Conservation (phyloP, 441 rosid genomes). For the Aquilaria agallochum region DNA sequence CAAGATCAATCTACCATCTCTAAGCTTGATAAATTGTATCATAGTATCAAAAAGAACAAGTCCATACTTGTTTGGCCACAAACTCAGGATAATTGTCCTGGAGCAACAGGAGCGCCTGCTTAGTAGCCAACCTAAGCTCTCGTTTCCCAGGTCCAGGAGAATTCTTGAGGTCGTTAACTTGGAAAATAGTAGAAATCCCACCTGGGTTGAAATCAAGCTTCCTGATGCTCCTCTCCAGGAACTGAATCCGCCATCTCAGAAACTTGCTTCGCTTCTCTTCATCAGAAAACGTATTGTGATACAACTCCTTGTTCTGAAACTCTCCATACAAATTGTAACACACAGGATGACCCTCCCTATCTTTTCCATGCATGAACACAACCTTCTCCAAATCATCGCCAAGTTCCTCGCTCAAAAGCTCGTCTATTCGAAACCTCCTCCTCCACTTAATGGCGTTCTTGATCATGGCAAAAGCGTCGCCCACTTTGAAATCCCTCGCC, state of each 20-base stretch:
- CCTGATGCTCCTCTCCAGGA: slow-evolving; percentile 80
- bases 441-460: slow-evolving; percentile 78
- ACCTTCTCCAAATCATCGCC: slow-evolving; percentile 67
- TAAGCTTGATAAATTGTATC: background rate
- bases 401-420: slow-evolving; percentile 63
- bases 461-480: slow-evolving; percentile 72
- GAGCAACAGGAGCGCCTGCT: slow-evolving; percentile 81
- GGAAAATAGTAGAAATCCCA: slow-evolving; percentile 67
- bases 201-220: slow-evolving; percentile 67
- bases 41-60: background rate
- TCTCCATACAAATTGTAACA: slow-evolving; percentile 94
- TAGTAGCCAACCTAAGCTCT: slow-evolving; percentile 79
- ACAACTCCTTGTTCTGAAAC: slow-evolving; percentile 74
- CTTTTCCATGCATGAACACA: slow-evolving; percentile 85
- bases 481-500: slow-evolving; percentile 81
- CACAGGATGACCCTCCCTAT: slow-evolving; percentile 76
- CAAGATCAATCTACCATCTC: background rate
- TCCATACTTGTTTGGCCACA: slow-evolving; percentile 78
- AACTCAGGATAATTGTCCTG: slow-evolving; percentile 96
- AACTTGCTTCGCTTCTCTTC: slow-evolving; percentile 70
- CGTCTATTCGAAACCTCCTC: slow-evolving; percentile 62
- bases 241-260: slow-evolving; percentile 85
- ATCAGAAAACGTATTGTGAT: slow-evolving; percentile 59
- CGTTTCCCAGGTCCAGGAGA: slow-evolving; percentile 76
- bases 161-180: slow-evolving; percentile 78